A percentile compares a stretch with the other conserved stretches of the same genome.
phyloP scores from a whole-genome alignment of 306 rosid species.

The Citrullus amarus region DNA sequence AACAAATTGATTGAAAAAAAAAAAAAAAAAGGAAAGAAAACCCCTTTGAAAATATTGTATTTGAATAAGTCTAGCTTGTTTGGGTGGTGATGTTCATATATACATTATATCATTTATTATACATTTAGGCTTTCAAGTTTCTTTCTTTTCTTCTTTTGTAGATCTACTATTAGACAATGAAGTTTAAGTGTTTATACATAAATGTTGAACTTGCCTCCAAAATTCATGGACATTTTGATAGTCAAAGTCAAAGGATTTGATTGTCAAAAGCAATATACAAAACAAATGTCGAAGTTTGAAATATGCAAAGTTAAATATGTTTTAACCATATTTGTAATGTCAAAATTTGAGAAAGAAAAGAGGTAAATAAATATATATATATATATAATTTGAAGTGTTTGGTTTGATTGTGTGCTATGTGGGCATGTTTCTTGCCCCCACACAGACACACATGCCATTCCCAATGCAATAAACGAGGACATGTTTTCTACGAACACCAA shows the following conservation, averaged over 20 bases:
- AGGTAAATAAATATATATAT: no score
- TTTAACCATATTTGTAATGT: background rate
- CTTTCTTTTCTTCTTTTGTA: no score
- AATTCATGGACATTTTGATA: no score
- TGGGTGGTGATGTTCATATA: background rate
- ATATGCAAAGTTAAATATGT: background rate
- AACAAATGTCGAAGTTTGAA: background rate
- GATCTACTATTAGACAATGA: no score
- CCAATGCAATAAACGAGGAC: background rate
- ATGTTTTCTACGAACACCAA: background rate
- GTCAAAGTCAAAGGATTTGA: background rate
- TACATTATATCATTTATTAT: no score
- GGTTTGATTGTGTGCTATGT: background rate
- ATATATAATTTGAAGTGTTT: background rate
- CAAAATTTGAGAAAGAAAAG: background rate
- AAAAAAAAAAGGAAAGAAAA: no score
- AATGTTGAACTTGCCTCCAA: no score
- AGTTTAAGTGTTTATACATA: no score
- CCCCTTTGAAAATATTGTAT: background rate
- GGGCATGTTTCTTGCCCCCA: background rate
- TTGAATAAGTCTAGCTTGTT: background rate
- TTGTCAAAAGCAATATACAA: background rate
- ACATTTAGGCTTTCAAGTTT: background rate
- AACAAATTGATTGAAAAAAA: background rate
- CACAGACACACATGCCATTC: background rate